Evolutionary conservation across 176 grass and related monocot species (phyloP), one percentile per base, ranked within the genome.

Genomic region (Hyparrhenia diplandra): DNA sequence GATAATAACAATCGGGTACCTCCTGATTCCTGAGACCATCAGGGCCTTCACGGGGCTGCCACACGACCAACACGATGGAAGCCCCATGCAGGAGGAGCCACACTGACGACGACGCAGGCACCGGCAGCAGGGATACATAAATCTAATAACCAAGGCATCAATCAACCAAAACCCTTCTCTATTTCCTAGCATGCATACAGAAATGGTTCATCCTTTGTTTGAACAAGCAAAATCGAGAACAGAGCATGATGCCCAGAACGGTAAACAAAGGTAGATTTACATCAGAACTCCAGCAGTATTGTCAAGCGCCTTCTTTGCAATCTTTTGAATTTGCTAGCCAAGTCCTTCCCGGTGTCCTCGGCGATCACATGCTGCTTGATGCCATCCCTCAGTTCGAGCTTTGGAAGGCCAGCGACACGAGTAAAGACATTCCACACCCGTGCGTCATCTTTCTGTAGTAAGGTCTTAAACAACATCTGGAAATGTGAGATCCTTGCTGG

Each of bases 361-460:
- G 74, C 71, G 49, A 91, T 78, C 61, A 98, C 90, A 79, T 93
- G 86, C 32, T 94, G 88, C 67, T 85, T 84, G 83, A 98, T 67
- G 72, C 84, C 84, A 18, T 75, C 84, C 71, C 90, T 91, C 60
- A 93, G 61, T 58, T 98, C 92, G 1, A 92, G 84, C 63, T 98
- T 92, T 9, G 86, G 82, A 51, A 88, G 78, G 10, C 81, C 86
- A 5, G 86, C 82, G 34, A 98, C 84, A 21, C 95, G 90, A 9
- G 88, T 94, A 74, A 98, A 98, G 36, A 77, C 55, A 30, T 95
- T 98, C 95, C 92, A 98, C 43, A 98, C 86, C 13, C 89, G 58
- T 1, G 77, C 40, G 13, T 95, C 92, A 1, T 88, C 80, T 54
- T 85, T 88, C 76, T 84, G 79, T 45, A 98, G 80, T 42, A 98